phyloP scores from a whole-genome alignment of 495 filamentous ascomycete species.

The Aspergillus mulundensis region DNA sequence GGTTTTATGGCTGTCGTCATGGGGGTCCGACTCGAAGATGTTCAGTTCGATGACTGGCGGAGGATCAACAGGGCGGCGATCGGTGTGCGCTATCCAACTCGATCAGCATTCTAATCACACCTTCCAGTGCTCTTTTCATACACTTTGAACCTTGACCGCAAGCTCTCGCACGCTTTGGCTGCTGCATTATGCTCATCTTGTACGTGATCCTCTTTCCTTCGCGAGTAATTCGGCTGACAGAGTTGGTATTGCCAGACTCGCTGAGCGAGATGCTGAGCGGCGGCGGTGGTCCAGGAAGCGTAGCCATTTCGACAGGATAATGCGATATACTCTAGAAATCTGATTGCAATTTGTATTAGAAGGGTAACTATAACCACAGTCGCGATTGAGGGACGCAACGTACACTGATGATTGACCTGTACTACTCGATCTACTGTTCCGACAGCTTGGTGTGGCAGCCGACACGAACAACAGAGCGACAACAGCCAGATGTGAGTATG shows the following conservation, averaged over 20 bases:
- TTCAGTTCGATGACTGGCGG: conserved; percentile 93
- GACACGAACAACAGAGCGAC: not conserved
- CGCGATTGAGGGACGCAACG: not conserved
- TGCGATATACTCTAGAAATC: not conserved
- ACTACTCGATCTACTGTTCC: not conserved
- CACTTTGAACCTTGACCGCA: conserved; percentile 95
- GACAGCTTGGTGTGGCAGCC: not conserved
- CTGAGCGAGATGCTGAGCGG: conserved; percentile 33
- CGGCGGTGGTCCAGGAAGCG: conserved; percentile 30
- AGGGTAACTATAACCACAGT: not conserved
- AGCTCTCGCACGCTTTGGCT: conserved; percentile 91
- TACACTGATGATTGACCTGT: not conserved
- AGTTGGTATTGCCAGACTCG: conserved; percentile 50
- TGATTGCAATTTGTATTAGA: not conserved
- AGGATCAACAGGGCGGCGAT: conserved; percentile 93
- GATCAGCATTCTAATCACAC: not conserved
- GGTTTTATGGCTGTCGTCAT: conserved; percentile 47
- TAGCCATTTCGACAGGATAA: conserved; percentile 26
- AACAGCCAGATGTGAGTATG: not conserved
- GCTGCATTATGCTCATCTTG: conserved; percentile 80
- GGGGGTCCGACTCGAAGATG: conserved; percentile 73
- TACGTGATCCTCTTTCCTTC: conserved; percentile 82
- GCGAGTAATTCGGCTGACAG: conserved; percentile 63
- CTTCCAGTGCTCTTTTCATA: conserved; percentile 40
- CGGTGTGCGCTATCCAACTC: conserved; percentile 69